A percentile compares a stretch with the other conserved stretches of the same genome.
These are phyloP conservation scores for Ascomycota sp. DNA, from an alignment of 2,329 filamentous ascomycete species.

Conservation along the genomic window DNA sequence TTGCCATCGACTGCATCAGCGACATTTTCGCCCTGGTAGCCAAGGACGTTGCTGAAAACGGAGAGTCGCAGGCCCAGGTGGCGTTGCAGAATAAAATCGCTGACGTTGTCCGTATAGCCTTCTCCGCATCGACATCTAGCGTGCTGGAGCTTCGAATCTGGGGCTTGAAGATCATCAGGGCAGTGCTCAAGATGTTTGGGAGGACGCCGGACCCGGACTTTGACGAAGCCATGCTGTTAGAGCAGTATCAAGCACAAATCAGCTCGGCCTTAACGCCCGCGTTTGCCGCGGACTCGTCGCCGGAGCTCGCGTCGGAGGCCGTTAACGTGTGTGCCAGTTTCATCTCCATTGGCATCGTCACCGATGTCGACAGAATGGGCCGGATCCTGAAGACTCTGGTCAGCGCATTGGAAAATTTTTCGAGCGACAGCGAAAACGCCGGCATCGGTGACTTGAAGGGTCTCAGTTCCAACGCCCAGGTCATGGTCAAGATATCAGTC, in stretches of 20 bases:
- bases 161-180: conserved; percentile 84
- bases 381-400: conserved; percentile 88
- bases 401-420: conserved; percentile 79
- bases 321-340: conserved; percentile 97
- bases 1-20: conserved; percentile 74
- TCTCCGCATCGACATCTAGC: conserved; percentile 87
- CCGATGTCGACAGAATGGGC: conserved; percentile 95
- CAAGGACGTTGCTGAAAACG: conserved; percentile 59
- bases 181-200: conserved; percentile 87
- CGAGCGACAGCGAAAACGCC: conserved; percentile 57
- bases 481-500: conserved; percentile 96
- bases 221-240: conserved; percentile 83
- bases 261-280: conserved; percentile 90
- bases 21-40: conserved; percentile 63
- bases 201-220: conserved; percentile 93
- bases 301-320: conserved; percentile 85
- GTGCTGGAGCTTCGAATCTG: conserved; percentile 79
- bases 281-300: conserved; percentile 87
- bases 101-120: conserved; percentile 90
- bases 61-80: conserved; percentile 56
- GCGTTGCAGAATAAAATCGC: conserved; percentile 69
- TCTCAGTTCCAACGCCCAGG: conserved; percentile 83
- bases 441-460: conserved; percentile 85
- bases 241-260: conserved; percentile 97
- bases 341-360: conserved; percentile 91